Base-by-base conservation (phyloP, 202 grass and related monocot species). In the Eragrostis tef region DNA sequence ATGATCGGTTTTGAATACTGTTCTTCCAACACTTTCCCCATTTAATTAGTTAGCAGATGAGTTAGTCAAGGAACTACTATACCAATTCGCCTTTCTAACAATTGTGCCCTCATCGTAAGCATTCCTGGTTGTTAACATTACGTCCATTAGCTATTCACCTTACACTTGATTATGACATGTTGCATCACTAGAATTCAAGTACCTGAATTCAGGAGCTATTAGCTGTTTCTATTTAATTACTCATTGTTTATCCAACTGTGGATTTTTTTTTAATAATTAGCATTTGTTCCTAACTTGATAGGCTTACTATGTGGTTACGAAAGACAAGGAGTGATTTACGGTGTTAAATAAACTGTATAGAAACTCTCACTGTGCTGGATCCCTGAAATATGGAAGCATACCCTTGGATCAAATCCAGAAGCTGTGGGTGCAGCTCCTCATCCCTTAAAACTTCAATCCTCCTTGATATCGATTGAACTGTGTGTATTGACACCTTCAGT, bases 401-500 rank as follows among this genome's bases (percentile, higher is more conserved):
- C 96, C 96, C 90, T 73, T 90, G 90, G 59, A 95, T 80, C 81
- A 99, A 89, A 70, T 99, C 90, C 76, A 91, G 83, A 49, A 95
- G 85, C 68, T 99, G 96, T 56, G 96, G 89, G 31, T 99, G 89
- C 85, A 99, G 54, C 61, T 99, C 96, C 67, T 95, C 92, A 7
- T 99, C 96, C 66, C 92, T 86, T 47, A 99, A 65, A 78, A 81
- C 83, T 80, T 99, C 93, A 9, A 99, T 99, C 70, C 96, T 89
- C 86, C 77, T 90, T 16, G 96, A 95, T 60, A 99, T 87, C 9
- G 93, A 99, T 73, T 99, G 90, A 78, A 99, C 93, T 20, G 90
- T 88, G 62, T 99, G 92, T 88, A 99, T 93, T 66, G 96, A 99
- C 17, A 99, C 85, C 84, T 91, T 95, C 92, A 99, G 64, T 64